Conservation (phyloP, 768 basidiomycete genomes). For the Scleroderma citrinum region DNA sequence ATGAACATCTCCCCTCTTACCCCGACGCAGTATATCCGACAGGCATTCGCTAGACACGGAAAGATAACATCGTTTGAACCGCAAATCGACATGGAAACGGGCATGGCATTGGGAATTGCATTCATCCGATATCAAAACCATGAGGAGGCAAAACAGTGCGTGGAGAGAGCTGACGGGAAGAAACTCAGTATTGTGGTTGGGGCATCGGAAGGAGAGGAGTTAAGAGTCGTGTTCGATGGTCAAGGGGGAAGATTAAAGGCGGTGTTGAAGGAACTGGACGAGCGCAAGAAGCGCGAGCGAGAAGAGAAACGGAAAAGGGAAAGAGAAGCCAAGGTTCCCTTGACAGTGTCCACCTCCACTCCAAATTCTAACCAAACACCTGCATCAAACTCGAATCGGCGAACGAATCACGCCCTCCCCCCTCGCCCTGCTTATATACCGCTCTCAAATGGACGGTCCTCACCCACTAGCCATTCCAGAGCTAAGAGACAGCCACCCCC, state of each 20-base stretch:
- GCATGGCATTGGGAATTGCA: slow-evolving; percentile 77
- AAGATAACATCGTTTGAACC: slow-evolving; percentile 61
- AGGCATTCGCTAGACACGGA: slow-evolving; percentile 62
- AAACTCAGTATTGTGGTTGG: slow-evolving; percentile 45
- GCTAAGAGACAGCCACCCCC: slow-evolving; percentile 21
- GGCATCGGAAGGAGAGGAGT: slow-evolving; percentile 45
- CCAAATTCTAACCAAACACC: slow-evolving; percentile 25
- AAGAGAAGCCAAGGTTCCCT: slow-evolving; percentile 18
- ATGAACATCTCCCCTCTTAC: slow-evolving; percentile 68
- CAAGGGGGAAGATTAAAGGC: slow-evolving; percentile 60
- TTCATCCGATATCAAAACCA: slow-evolving; percentile 61
- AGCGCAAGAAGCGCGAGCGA: slow-evolving; percentile 39
- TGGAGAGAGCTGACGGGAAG: slow-evolving; percentile 62
- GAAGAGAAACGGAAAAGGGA: slow-evolving; percentile 44
- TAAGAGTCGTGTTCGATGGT: slow-evolving; percentile 76
- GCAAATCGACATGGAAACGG: slow-evolving; percentile 75
- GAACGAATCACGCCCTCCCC: slow-evolving; percentile 23
- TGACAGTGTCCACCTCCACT: slow-evolving; percentile 17
- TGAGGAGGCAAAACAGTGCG: slow-evolving; percentile 64
- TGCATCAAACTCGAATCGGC: slow-evolving; percentile 14
- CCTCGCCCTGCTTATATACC: slow-evolving; percentile 21
- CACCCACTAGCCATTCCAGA: slow-evolving; percentile 23
- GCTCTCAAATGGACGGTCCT: slow-evolving; percentile 20
- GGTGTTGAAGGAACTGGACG: slow-evolving; percentile 60
- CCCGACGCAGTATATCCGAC: slow-evolving; percentile 56